These are phyloP conservation scores for Bipolaris cookei DNA, from an alignment of 2,329 filamentous ascomycete species.

Conservation along the genomic window DNA sequence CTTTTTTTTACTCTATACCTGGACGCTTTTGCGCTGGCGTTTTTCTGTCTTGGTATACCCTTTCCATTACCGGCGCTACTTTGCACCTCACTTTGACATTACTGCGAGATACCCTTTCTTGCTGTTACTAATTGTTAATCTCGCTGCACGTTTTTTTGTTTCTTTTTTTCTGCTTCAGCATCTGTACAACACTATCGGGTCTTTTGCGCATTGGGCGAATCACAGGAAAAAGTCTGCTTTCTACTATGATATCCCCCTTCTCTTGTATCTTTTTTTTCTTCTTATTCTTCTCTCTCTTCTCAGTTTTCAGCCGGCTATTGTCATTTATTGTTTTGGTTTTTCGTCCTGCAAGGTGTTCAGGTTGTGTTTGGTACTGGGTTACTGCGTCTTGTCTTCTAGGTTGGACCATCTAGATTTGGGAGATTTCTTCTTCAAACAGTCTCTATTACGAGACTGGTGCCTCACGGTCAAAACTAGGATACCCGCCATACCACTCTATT, in stretches of 20 bases:
- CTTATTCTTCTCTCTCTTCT: background rate
- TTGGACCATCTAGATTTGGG: conserved; percentile 29
- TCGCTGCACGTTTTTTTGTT: conserved; percentile 42
- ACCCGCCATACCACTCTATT: conserved; percentile 32
- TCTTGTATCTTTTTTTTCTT: conserved; percentile 13
- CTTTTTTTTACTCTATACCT: conserved; percentile 17
- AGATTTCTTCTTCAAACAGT: conserved; percentile 25
- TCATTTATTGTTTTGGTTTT: conserved; percentile 17
- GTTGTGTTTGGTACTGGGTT: conserved; percentile 24
- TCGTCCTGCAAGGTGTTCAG: conserved; percentile 30
- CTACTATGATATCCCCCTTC: conserved; percentile 45
- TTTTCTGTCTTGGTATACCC: conserved; percentile 31
- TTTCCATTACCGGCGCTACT: conserved; percentile 25
- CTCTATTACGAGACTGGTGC: conserved; percentile 27
- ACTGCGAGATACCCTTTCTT: conserved; percentile 51
- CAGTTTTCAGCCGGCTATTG: conserved; percentile 24
- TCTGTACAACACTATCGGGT: conserved; percentile 46
- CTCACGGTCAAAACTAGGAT: conserved; percentile 42
- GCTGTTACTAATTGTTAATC: conserved; percentile 46
- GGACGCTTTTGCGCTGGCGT: conserved; percentile 38
- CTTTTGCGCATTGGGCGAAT: conserved; percentile 45
- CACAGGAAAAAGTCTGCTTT: conserved; percentile 47
- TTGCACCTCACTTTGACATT: conserved; percentile 41
- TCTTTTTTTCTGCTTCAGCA: conserved; percentile 5
- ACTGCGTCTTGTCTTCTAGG: conserved; percentile 23